Conservation (phyloP, 2,329 filamentous ascomycete genomes). For the Trichoderma sp. region DNA sequence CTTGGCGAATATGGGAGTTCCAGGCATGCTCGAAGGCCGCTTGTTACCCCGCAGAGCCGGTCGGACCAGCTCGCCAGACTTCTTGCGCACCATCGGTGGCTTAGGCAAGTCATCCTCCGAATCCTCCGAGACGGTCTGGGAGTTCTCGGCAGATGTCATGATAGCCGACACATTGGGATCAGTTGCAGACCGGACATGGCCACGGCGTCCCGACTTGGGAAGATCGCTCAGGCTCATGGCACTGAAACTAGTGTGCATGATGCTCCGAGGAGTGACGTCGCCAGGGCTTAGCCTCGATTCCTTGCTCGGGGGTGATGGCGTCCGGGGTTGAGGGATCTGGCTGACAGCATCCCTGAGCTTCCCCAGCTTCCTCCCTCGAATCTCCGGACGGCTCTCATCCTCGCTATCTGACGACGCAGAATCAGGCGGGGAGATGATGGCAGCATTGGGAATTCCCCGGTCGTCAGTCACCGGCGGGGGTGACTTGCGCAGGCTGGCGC, state of each 20-base stretch:
- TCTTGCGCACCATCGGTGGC: constrained; percentile 94
- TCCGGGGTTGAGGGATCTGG: constrained; percentile 57
- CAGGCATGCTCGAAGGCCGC: constrained; percentile 93
- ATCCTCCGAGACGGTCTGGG: constrained; percentile 55
- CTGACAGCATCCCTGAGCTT: constrained; percentile 75
- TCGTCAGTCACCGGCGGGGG: constrained; percentile 75
- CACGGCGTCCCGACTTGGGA: constrained; percentile 38
- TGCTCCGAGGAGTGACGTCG: not conserved
- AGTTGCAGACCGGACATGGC: constrained; percentile 54
- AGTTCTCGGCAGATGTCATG: constrained; percentile 49
- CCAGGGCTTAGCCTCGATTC: constrained; percentile 2
- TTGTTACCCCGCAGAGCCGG: constrained; percentile 78
- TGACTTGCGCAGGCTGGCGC: constrained; percentile 68
- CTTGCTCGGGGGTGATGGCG: constrained; percentile 48
- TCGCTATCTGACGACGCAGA: constrained; percentile 79
- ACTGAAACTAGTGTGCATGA: constrained; percentile 47
- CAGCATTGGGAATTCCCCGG: constrained; percentile 72
- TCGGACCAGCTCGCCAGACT: constrained; percentile 93
- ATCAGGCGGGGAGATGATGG: constrained; percentile 87
- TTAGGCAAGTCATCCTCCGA: constrained; percentile 64
- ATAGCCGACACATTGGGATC: constrained; percentile 49
- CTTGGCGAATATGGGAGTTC: constrained; percentile 92
- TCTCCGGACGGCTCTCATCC: constrained; percentile 61
- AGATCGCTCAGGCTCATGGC: constrained; percentile 44
- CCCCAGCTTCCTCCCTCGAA: constrained; percentile 48